Evolutionary conservation across 78 protist genomes (phyloP).

Genomic region (Protostelium mycophagum): DNA sequence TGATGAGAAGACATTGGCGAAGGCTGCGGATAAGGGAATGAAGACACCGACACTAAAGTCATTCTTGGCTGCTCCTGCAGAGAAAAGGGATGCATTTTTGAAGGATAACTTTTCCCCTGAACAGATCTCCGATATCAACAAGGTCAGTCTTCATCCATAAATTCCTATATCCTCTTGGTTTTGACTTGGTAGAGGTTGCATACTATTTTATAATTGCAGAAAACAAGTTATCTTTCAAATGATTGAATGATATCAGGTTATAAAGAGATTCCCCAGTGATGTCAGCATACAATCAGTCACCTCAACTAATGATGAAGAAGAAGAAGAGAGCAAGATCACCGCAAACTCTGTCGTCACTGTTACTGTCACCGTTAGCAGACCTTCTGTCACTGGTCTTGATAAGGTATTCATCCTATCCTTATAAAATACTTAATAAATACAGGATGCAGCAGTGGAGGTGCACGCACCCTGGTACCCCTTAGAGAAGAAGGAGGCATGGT

Average conservation of each 20-base stretch:
- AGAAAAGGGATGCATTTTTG: not conserved
- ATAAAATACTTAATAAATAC: not conserved
- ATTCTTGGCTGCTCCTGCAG: not conserved
- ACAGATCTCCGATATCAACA: not conserved
- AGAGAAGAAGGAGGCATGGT: not conserved
- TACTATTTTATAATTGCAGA: no score
- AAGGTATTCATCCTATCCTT: not conserved
- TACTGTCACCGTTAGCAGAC: not conserved
- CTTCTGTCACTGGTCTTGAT: not conserved
- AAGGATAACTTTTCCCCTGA: not conserved
- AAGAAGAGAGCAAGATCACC: not conserved
- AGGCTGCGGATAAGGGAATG: not conserved
- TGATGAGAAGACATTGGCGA: not conserved
- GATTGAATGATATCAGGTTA: no score
- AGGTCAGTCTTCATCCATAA: not conserved
- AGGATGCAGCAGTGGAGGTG: not conserved
- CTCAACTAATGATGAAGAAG: not conserved
- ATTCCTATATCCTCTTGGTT: not conserved
- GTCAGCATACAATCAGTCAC: not conserved
- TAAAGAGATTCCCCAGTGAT: not conserved
- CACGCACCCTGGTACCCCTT: not conserved
- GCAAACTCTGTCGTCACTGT: not conserved
- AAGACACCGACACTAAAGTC: not conserved
- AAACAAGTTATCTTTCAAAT: no score
- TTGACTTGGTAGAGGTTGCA: no score